phyloP scores from a whole-genome alignment of 148 eudicot genomes.

The Euryodendron excelsum region DNA sequence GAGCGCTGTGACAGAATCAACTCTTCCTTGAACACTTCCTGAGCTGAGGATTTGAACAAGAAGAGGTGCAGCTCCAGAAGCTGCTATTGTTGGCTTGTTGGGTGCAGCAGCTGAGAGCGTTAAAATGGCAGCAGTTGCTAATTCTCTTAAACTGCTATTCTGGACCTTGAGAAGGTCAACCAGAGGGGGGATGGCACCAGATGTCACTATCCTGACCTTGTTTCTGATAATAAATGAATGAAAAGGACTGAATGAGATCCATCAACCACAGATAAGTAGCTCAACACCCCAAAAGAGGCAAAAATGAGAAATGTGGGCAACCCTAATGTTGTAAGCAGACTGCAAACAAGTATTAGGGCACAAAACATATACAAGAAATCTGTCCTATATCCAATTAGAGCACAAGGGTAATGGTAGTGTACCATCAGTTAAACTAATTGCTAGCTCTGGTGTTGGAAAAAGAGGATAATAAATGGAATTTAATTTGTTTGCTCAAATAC shows the following conservation, averaged over 20 bases:
- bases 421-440: neutral
- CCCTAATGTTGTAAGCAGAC: neutral
- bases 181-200: constrained; percentile 73
- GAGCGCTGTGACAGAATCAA: constrained; percentile 74
- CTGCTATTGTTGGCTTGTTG: constrained; percentile 49
- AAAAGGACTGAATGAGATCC: constrained; percentile 3
- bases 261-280: neutral
- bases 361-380: neutral
- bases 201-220: constrained; percentile 59
- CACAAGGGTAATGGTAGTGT: neutral
- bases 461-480: constrained; percentile 1
- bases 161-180: constrained; percentile 54
- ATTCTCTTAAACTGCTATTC: constrained; percentile 44
- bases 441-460: neutral
- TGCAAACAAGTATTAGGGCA: neutral
- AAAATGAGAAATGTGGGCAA: neutral
- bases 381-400: neutral
- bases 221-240: constrained; percentile 40
- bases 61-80: constrained; percentile 53
- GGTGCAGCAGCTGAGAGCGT: constrained; percentile 55
- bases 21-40: constrained; percentile 65
- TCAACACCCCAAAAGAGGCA: constrained; percentile 4
- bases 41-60: constrained; percentile 57
- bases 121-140: constrained; percentile 63
- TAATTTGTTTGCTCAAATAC: neutral